These are phyloP conservation scores for Dittrichia graveolens DNA, from an alignment of 129 eudicot species.

Conservation along the genomic window DNA sequence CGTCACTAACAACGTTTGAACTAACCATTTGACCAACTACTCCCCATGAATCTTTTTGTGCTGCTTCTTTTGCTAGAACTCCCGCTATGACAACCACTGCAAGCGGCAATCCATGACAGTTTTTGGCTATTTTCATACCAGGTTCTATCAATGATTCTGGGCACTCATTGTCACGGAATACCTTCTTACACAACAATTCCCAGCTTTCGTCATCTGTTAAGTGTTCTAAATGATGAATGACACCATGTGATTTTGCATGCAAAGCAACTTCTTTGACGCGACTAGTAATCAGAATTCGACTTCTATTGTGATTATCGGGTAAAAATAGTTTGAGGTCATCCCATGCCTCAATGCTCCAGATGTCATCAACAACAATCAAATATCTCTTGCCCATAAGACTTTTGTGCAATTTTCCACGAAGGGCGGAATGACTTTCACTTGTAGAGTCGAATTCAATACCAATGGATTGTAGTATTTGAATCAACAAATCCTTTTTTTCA, in stretches of 20 bases:
- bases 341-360: constrained; percentile 37
- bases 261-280: constrained; percentile 19
- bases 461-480: constrained; percentile 9
- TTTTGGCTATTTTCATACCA: constrained; percentile 27
- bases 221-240: not conserved
- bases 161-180: constrained; percentile 16
- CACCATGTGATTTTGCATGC: constrained; percentile 11
- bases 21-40: not conserved
- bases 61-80: constrained; percentile 22
- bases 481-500: not conserved
- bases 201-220: constrained; percentile 21
- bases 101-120: constrained; percentile 44
- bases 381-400: constrained; percentile 27
- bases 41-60: not conserved
- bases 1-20: not conserved
- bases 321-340: constrained; percentile 20
- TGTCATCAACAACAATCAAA: constrained; percentile 44
- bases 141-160: not conserved
- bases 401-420: constrained; percentile 10
- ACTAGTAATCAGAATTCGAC: constrained; percentile 39
- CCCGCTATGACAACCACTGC: constrained; percentile 38
- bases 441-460: not conserved
- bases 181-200: constrained; percentile 24
- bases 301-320: constrained; percentile 24
- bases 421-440: not conserved